phyloP scores from a whole-genome alignment of 306 rosid species.

The Fagus crenata region DNA sequence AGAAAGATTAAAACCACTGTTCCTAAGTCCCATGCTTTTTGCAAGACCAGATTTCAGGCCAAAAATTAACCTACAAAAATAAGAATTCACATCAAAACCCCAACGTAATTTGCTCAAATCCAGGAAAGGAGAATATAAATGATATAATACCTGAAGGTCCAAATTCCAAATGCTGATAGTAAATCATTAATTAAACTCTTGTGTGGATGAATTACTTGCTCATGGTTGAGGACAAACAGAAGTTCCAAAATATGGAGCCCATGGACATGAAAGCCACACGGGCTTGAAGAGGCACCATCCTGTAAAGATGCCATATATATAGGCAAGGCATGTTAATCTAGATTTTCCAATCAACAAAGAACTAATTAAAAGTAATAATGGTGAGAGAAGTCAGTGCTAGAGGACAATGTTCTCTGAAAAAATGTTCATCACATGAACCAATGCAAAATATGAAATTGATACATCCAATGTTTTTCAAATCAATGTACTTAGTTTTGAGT shows the following conservation, averaged over 20 bases:
- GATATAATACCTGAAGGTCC: conserved; percentile 32
- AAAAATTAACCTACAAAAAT: conserved; percentile 28
- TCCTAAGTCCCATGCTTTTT: not conserved
- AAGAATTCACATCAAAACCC: conserved; percentile 17
- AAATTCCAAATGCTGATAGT: conserved; percentile 24
- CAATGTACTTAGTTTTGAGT: not conserved
- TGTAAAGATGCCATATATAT: conserved; percentile 36
- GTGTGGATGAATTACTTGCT: conserved; percentile 53
- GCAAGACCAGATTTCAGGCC: not conserved
- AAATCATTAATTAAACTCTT: conserved; percentile 12
- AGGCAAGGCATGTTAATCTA: conserved; percentile 19
- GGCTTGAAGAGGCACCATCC: conserved; percentile 95
- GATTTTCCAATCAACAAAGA: conserved; percentile 14
- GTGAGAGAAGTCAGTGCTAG: not conserved
- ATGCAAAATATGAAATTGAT: not conserved
- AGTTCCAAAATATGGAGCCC: conserved; percentile 94
- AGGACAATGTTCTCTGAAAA: not conserved
- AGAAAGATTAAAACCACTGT: not conserved
- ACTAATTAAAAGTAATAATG: not conserved
- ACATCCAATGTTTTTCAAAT: not conserved
- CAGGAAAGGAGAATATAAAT: conserved; percentile 7
- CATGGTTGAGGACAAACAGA: conserved; percentile 80
- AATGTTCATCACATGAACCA: not conserved
- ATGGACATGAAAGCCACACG: conserved; percentile 89
- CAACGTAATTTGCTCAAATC: conserved; percentile 7